Conservation (phyloP, 441 rosid genomes). For the Biscutella auriculata region DNA sequence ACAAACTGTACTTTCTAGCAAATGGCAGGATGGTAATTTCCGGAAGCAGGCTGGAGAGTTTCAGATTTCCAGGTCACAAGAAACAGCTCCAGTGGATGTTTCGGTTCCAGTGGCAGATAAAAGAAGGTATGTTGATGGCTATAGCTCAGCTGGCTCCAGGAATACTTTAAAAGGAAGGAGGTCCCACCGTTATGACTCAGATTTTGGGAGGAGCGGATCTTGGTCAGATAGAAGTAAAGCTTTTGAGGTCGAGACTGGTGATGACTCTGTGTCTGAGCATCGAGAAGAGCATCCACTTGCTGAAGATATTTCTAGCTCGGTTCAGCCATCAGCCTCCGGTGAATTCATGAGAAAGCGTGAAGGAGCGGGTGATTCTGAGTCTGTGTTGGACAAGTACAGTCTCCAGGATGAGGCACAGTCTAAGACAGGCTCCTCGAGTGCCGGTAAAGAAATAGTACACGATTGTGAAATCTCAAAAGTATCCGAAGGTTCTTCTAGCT, state of each 20-base stretch:
- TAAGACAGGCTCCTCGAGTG: slow-evolving; percentile 41
- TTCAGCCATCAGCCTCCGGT: slow-evolving; percentile 38
- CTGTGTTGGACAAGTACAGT: slow-evolving; percentile 31
- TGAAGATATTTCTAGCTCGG: slow-evolving; percentile 41
- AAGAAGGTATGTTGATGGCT: slow-evolving; percentile 58
- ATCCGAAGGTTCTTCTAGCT: slow-evolving; percentile 24
- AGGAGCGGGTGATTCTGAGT: slow-evolving; percentile 44
- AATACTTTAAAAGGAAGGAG: slow-evolving; percentile 52
- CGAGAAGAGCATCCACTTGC: slow-evolving; percentile 46
- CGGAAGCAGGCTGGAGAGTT: slow-evolving; percentile 47
- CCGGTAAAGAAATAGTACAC: slow-evolving; percentile 26
- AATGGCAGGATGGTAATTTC: slow-evolving; percentile 66
- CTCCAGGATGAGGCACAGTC: slow-evolving; percentile 40
- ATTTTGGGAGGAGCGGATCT: slow-evolving; percentile 61
- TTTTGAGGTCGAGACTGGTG: slow-evolving; percentile 45
- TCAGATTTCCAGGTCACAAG: slow-evolving; percentile 54
- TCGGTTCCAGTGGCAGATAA: slow-evolving; percentile 35
- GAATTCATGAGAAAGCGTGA: slow-evolving; percentile 32
- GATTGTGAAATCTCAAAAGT: slow-evolving; percentile 41
- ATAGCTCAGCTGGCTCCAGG: slow-evolving; percentile 37
- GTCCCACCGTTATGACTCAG: slow-evolving; percentile 40
- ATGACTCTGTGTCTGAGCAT: slow-evolving; percentile 38
- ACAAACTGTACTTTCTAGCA: slow-evolving; percentile 41
- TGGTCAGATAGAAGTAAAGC: slow-evolving; percentile 52
- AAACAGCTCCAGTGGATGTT: slow-evolving; percentile 35